Base-by-base conservation (phyloP, 306 rosid genomes). In the Sindora glabra region DNA sequence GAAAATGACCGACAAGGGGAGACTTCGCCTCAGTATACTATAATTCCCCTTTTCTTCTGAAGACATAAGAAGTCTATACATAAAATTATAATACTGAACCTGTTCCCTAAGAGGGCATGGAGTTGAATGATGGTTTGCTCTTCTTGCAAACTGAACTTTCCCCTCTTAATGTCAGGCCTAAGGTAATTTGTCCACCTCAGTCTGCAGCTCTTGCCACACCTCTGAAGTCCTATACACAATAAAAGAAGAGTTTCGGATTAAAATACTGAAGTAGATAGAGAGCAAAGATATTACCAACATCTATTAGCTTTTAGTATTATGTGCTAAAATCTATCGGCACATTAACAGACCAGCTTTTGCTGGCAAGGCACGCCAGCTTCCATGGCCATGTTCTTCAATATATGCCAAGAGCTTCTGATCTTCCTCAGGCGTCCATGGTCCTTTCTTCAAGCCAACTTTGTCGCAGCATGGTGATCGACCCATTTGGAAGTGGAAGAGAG, bases 361-460 rank as follows among this genome's bases (percentile, higher is more conserved):
- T 0, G 99, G 99, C 70, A 94, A 87, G 46, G 99, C 99, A 48
- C 99, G 83, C 99, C 99, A 94, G 62, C 99, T 94, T 40, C 99
- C 99, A 69, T 94, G 99, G 62, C 99, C 97, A 48, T 94, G 95
- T 79, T 89, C 95, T 69, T 94, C 97, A 10, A 94, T 89, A 33
- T 80, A 94, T 69, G 94, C 97, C 59, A 94, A 77, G 69, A 94
- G 99, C 40, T 94, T 89, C 71, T 94, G 99, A 68, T 94, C 99
- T 81, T 94, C 99, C 70, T 94, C 99, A 1, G 99, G 97, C 27
- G 97, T 94, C 99, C 99, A 94, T 38, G 99, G 99, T 13, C 99
- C 99, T 82, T 89, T 94, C 91, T 94, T 94, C 72, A 94, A 82
- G 18, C 99, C 99, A 14, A 86, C 94, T 67, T 94, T 94, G 77